Evolutionary conservation across 441 rosid species (phyloP), one percentile per base, ranked within the genome.

Genomic region (Metrosideros polymorpha): DNA sequence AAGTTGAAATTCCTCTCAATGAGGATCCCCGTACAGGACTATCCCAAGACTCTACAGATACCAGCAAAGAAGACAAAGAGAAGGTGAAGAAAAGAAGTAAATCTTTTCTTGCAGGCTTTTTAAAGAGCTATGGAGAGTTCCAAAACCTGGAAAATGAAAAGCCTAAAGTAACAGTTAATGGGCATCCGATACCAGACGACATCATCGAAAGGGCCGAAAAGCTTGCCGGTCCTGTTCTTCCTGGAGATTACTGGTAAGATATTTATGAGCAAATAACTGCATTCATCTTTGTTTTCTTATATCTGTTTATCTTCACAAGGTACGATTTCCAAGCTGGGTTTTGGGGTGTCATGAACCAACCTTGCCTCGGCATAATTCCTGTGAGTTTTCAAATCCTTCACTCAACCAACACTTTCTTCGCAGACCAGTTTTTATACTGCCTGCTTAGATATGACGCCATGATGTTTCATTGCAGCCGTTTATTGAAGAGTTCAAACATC

Each of bases 341-440:
- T 61, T 86, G 87, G 87, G 87, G 87, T 8, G n/a, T 50, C 35
- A 86, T 86, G 87, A 24, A 50, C n/a, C 25, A 57, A 19, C 87
- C 87, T 47, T 86, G 87, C 57, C 87, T 82, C 15, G 87, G 87
- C 54, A 86, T 86, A 47, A 59, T 86, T n/a, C 84, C 87, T 27
- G 87, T 86, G 57, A 86, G 85, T 54, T 47, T 17, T 24, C n/a
- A 35, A 30, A 4, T 79, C 39, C 57, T 66, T 85, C 39, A 27
- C 49, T 32, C 30, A 54, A 35, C 57, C 45, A 6, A 18, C 14
- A 9, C 18, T 13, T 9, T 24, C 77, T 83, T 53, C 4, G 49
- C 45, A 22, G 7, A 17, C 45, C 22, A 35, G 3, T 59, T 7
- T 43, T 82, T 57, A 0, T 32, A 15, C 57, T 83, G 18, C 59